Base-by-base conservation (phyloP, 2,329 filamentous ascomycete species). In the Penicillium fuscoglaucum region DNA sequence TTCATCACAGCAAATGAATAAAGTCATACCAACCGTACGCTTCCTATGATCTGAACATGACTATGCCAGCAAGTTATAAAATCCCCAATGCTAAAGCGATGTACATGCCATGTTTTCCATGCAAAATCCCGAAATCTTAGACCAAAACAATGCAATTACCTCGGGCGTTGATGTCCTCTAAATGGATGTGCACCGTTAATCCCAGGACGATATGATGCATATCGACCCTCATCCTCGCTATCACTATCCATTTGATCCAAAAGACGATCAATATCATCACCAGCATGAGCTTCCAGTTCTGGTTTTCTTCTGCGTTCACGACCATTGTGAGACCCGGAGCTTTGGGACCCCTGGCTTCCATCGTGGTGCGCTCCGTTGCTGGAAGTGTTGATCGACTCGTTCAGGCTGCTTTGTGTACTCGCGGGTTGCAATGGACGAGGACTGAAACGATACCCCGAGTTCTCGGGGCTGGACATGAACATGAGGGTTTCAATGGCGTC, bases 401-500 rank as follows among this genome's bases (percentile, higher is more conserved):
- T 68, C 21, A 70, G 63, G 53, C 66, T 74, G 50, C 59, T 66
- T 45, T 67, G 65, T 6, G 66, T 59, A 12, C 62, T 55, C 48
- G 55, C 50, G 39, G 60, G 61, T 49, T 71, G 61, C 13, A 68
- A 51, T 4, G 60, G 65, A 4, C 69, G 72, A n/a, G 75, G 74
- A 51, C 68, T 71, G 9, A 75, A 70, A 44, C 75, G 75, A 59
- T 78, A 78, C 1, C 75, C 76, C 6, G 78, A 79, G 54, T 80
- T 79, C 33, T 76, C 78, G 1, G 79, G 79, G 54, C 79, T 82
- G 41, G 78, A 79, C 79, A 81, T 80, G 66, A 80, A 80, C 9
- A 81, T 66, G 10, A 81, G 65, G 0, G 78, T 80, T 66, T 82
- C 79, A n/a, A 81, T 79, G 12, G 79, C 79, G 59, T 82, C 79